Conservation (phyloP, 345 rosid genomes). For the Xanthoceras sorbifolium region DNA sequence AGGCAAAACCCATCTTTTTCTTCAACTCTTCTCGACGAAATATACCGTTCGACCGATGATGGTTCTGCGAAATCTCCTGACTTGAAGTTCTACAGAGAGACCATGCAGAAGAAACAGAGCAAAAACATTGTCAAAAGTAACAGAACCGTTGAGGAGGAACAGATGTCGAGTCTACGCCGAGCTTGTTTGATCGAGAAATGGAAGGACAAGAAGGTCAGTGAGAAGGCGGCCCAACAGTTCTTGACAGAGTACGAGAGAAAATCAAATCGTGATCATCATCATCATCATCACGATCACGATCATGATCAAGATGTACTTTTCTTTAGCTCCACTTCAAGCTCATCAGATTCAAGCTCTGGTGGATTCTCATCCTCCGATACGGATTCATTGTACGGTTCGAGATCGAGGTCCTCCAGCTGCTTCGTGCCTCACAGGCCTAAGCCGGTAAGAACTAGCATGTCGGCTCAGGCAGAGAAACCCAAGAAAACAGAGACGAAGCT, state of each 20-base stretch:
- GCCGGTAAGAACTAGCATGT: slow-evolving; percentile 42
- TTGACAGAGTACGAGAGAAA: slow-evolving; percentile 31
- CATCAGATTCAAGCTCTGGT: slow-evolving; percentile 75
- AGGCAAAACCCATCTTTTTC: slow-evolving; percentile 78
- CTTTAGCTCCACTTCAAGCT: slow-evolving; percentile 69
- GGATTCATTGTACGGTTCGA: slow-evolving; percentile 50
- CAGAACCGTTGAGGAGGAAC: slow-evolving; percentile 20
- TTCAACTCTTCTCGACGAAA: slow-evolving; percentile 84
- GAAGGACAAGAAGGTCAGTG: slow-evolving; percentile 42
- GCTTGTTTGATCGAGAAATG: slow-evolving; percentile 46
- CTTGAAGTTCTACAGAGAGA: slow-evolving; percentile 44
- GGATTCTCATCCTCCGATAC: slow-evolving; percentile 86
- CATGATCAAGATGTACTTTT: slow-evolving; percentile 50
- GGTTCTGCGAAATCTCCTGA: slow-evolving; percentile 36
- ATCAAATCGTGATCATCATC: slow-evolving; percentile 32
- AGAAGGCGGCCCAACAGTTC: slow-evolving; percentile 22
- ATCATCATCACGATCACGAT: slow-evolving; percentile 32
- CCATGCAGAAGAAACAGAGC: slow-evolving; percentile 36
- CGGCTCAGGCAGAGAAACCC: slow-evolving; percentile 30
- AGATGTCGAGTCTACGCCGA: slow-evolving; percentile 30
- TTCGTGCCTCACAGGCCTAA: slow-evolving; percentile 39
- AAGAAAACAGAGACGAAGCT: slow-evolving; percentile 41
- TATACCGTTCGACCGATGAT: slow-evolving; percentile 80
- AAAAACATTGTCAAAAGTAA: slow-evolving; percentile 19
- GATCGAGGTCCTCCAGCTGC: slow-evolving; percentile 41